phyloP scores from a whole-genome alignment of 2,329 filamentous ascomycete species.

The Orbilia oligospora region DNA sequence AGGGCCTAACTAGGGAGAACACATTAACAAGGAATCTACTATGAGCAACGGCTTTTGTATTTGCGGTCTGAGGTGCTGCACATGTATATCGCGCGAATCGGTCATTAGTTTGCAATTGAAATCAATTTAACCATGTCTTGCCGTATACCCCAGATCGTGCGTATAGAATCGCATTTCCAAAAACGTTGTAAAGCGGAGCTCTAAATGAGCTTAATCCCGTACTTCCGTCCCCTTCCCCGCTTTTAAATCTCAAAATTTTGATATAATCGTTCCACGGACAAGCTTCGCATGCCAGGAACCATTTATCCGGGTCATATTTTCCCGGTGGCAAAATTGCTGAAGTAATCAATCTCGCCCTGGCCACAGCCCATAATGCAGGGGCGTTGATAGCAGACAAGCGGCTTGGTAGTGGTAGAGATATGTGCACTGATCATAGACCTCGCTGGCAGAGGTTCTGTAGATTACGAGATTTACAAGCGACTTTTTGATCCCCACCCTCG shows the following conservation, averaged over 20 bases:
- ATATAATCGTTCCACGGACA: not conserved
- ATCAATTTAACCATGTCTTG: no score
- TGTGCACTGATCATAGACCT: not conserved
- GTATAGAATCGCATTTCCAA: conserved; percentile 1
- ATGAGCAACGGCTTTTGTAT: no score
- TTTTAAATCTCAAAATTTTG: conserved; percentile 16
- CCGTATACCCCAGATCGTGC: conserved; percentile 4
- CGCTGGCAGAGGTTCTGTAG: not conserved
- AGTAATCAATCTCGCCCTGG: conserved; percentile 17
- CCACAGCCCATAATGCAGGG: not conserved
- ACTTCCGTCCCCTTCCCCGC: conserved; percentile 2
- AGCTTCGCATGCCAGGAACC: not conserved
- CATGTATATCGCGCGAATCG: no score
- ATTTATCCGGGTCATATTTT: conserved; percentile 26
- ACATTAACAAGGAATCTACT: no score
- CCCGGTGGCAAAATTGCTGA: conserved; percentile 12
- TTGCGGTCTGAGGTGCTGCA: no score
- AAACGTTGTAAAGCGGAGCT: conserved; percentile 28
- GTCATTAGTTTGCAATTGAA: no score
- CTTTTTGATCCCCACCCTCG: not conserved
- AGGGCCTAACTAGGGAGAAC: no score
- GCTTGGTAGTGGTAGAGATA: not conserved
- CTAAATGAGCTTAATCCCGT: conserved; percentile 8
- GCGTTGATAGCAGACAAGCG: not conserved
- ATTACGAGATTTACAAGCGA: not conserved